Conservation (phyloP, 2,329 filamentous ascomycete genomes). For the Xylaria multiplex region DNA sequence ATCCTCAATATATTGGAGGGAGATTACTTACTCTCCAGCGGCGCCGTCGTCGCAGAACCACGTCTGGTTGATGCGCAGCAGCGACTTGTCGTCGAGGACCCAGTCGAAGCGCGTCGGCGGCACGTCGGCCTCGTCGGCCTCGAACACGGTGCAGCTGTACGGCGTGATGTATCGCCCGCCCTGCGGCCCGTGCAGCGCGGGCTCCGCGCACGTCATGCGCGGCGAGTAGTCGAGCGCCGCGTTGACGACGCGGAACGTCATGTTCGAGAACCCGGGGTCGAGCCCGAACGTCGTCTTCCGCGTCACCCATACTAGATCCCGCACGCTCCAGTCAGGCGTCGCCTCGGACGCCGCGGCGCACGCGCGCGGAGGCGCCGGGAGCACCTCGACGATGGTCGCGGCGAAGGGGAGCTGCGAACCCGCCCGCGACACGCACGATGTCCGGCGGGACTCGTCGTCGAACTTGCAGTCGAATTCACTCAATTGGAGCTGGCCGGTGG, state of each 20-base stretch:
- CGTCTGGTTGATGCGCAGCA: conserved; percentile 26
- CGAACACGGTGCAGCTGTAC: conserved; percentile 22
- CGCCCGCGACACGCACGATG: neutral
- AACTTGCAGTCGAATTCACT: conserved; percentile 11
- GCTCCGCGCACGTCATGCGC: conserved; percentile 21
- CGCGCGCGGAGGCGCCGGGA: conserved; percentile 5
- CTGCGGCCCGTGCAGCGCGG: conserved; percentile 16
- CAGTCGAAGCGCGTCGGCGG: conserved; percentile 27
- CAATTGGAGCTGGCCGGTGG: conserved; percentile 9
- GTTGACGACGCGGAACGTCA: conserved; percentile 22
- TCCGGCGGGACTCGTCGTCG: conserved; percentile 5
- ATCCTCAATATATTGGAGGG: no score
- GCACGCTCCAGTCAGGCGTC: conserved; percentile 25
- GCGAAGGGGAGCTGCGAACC: conserved; percentile 3
- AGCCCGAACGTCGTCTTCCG: conserved; percentile 15
- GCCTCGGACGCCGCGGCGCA: conserved; percentile 20
- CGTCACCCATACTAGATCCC: conserved; percentile 11
- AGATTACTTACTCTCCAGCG: conserved; percentile 8
- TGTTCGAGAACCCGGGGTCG: conserved; percentile 11
- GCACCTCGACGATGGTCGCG: conserved; percentile 22
- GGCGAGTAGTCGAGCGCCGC: conserved; percentile 24
- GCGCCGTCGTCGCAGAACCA: conserved; percentile 23
- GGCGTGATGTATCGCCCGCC: conserved; percentile 17
- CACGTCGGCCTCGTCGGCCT: conserved; percentile 24
- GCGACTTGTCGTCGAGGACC: conserved; percentile 6